Conservation (phyloP, 352 stramenopile genomes). For the Lagenidium sp. region DNA sequence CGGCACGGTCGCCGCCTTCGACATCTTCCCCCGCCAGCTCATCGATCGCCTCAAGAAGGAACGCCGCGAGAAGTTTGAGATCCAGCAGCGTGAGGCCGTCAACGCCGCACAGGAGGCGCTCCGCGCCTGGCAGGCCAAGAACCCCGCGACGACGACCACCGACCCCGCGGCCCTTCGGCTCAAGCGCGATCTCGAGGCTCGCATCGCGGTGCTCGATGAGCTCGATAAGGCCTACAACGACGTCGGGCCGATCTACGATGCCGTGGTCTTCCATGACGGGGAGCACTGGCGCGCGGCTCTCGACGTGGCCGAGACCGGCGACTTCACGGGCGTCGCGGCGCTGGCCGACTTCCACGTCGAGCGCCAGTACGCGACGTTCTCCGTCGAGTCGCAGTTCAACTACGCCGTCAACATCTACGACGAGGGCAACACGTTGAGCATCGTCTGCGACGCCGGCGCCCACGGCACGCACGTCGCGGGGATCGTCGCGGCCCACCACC, state of each 20-base stretch:
- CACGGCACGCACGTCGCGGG: slow-evolving; percentile 95
- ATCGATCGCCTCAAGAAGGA: slow-evolving; percentile 71
- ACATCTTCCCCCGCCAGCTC: slow-evolving; percentile 83
- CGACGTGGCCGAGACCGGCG: slow-evolving; percentile 74
- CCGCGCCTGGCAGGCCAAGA: slow-evolving; percentile 34
- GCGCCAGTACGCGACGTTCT: slow-evolving; percentile 82
- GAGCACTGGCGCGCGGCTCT: slow-evolving; percentile 74
- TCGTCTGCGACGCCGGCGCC: slow-evolving; percentile 89
- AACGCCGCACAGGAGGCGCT: slow-evolving; percentile 64
- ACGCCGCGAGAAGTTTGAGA: slow-evolving; percentile 75
- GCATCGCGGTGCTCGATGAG: slow-evolving; percentile 59
- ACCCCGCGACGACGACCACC: slow-evolving; percentile 67
- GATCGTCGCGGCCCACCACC: slow-evolving; percentile 90
- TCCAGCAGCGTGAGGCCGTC: slow-evolving; percentile 45
- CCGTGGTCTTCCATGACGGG: slow-evolving; percentile 87
- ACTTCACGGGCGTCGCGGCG: slow-evolving; percentile 58
- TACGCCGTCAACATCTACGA: slow-evolving; percentile 95
- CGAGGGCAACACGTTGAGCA: slow-evolving; percentile 86
- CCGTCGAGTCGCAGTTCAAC: slow-evolving; percentile 89
- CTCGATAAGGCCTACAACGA: slow-evolving; percentile 79
- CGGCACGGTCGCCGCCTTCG: slow-evolving; percentile 75
- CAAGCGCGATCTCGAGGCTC: slow-evolving; percentile 82
- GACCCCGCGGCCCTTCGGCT: slow-evolving; percentile 28
- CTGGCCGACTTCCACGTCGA: slow-evolving; percentile 77
- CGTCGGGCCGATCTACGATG: slow-evolving; percentile 90